Evolutionary conservation across 768 basidiomycete species (phyloP).

Genomic region (Piloderma croceum): DNA sequence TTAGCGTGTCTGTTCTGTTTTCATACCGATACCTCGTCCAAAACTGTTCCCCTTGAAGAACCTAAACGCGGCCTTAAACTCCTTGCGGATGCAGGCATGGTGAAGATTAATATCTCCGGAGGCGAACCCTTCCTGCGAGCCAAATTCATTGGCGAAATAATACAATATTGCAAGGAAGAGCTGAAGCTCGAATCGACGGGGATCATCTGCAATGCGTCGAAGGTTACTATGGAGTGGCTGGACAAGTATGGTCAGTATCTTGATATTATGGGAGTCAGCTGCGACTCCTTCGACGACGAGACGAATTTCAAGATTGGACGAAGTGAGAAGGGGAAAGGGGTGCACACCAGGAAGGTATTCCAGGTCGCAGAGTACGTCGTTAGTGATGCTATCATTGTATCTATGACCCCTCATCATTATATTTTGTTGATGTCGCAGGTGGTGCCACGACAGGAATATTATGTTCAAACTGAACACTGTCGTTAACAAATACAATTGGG

Average conservation of each 20-base stretch:
- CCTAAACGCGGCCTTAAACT: slow-evolving; percentile 29
- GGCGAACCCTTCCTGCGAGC: slow-evolving; percentile 36
- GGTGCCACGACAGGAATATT: slow-evolving; percentile 13
- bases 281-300: slow-evolving; percentile 20
- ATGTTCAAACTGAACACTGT: slow-evolving; percentile 20
- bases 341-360: slow-evolving; percentile 9
- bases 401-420: no score
- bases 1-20: slow-evolving; percentile 37
- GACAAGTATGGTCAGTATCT: slow-evolving; percentile 32
- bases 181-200: slow-evolving; percentile 30
- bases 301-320: slow-evolving; percentile 16
- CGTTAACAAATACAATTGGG: slow-evolving; percentile 14
- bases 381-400: no score
- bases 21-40: slow-evolving; percentile 32
- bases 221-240: slow-evolving; percentile 38
- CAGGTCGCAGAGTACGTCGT: slow-evolving; percentile 14
- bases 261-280: slow-evolving; percentile 21
- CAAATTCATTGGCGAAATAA: slow-evolving; percentile 32
- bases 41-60: slow-evolving; percentile 30
- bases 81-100: slow-evolving; percentile 29
- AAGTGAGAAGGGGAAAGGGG: slow-evolving; percentile 15
- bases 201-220: slow-evolving; percentile 33
- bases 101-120: slow-evolving; percentile 32
- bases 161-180: slow-evolving; percentile 34
- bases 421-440: no score